Evolutionary conservation across 768 basidiomycete genomes (phyloP).

Genomic region (Naganishia vishniacii): DNA sequence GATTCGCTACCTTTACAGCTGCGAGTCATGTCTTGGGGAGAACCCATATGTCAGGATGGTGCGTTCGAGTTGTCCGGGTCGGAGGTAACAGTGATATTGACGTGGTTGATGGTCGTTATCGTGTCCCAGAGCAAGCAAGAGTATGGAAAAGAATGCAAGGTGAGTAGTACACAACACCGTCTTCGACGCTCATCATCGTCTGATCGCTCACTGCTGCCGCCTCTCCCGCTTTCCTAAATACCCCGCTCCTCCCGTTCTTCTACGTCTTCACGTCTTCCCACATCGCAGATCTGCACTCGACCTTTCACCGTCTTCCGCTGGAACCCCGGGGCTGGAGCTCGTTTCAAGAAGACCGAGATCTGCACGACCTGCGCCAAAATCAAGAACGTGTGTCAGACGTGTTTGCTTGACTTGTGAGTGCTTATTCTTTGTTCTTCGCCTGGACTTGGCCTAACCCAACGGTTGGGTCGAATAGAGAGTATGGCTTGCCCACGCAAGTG

Average conservation of each 20-base stretch:
- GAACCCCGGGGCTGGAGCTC: constrained; percentile 88
- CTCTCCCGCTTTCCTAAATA: not conserved
- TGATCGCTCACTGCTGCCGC: not conserved
- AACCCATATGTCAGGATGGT: constrained; percentile 96
- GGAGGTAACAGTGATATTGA: not conserved
- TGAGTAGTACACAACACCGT: constrained; percentile 7
- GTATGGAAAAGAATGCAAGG: constrained; percentile 86
- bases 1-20: constrained; percentile 29
- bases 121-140: constrained; percentile 81
- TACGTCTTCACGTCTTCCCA: not conserved
- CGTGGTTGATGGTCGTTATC: not conserved
- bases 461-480: constrained; percentile 58
- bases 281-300: constrained; percentile 68
- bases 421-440: too few species aligned
- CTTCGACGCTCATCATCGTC: not conserved
- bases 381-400: constrained; percentile 80
- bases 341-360: constrained; percentile 94
- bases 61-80: constrained; percentile 35
- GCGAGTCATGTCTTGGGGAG: constrained; percentile 59
- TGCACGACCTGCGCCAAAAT: constrained; percentile 92
- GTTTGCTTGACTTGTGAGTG: constrained; percentile 71
- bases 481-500: constrained; percentile 91
- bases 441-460: too few species aligned
- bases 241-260: not conserved
- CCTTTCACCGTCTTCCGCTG: constrained; percentile 97